Conservation (phyloP, 1,139 yeast species). For the Magnusiomyces tetraspermus region DNA sequence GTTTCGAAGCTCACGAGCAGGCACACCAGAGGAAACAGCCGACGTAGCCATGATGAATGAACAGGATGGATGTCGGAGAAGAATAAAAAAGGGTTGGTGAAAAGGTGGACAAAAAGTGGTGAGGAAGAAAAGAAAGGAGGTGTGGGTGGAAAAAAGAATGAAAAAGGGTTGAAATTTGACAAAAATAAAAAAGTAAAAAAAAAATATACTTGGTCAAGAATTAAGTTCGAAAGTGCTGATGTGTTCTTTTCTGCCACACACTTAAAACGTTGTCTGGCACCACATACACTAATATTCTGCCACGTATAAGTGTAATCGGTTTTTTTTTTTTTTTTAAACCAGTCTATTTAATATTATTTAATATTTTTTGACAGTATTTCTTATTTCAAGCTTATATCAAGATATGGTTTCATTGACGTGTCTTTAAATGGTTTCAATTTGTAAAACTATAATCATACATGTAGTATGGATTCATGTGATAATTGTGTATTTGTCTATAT, state of each 20-base stretch:
- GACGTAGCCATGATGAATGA: constrained; percentile 13
- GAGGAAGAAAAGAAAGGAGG: not conserved
- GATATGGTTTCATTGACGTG: too few relatives aligned
- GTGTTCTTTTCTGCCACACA: not conserved
- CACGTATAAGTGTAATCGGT: not conserved
- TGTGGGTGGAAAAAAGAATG: not conserved
- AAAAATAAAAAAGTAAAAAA: not conserved
- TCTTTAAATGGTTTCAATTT: too few relatives aligned
- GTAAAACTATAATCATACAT: too few relatives aligned
- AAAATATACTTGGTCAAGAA: not conserved
- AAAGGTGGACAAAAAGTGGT: not conserved
- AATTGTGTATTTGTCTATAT: too few relatives aligned
- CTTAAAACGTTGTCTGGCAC: not conserved
- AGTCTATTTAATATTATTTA: too few relatives aligned
- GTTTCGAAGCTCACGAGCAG: constrained; percentile 14
- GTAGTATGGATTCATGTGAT: too few relatives aligned
- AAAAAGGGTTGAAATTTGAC: not conserved
- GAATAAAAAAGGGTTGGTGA: not conserved
- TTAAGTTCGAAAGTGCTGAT: not conserved
- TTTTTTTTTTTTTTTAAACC: not conserved
- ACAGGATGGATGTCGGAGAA: not conserved
- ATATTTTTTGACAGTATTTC: too few relatives aligned
- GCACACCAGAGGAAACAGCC: constrained; percentile 14
- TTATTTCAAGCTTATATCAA: too few relatives aligned
- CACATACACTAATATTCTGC: not conserved